Evolutionary conservation across 2,329 filamentous ascomycete species (phyloP), one percentile per base, ranked within the genome.

Genomic region (Bisporella sp.): DNA sequence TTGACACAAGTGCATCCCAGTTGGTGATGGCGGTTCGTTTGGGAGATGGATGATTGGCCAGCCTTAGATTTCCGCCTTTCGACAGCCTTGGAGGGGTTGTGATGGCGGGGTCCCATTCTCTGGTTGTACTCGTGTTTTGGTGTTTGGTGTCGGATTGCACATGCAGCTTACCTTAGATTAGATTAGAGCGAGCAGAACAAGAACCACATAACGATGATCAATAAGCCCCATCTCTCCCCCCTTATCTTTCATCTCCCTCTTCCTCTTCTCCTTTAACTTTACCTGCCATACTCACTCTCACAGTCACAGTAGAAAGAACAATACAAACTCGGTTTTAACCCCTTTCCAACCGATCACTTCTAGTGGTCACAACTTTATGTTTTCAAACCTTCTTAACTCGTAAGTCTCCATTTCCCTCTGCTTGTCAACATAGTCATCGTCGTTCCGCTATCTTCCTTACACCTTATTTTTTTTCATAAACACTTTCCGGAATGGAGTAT

Each of bases 351-450:
- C 21, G 21, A 21, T 21, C 21, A 21, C 21, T 21, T 21, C 68
- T 68, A 69, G 78, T 76, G 84, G 85, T 80, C 89, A 96, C 88
- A 76, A 96, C 89, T n/a, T 37, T 8, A 37, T 37, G 91, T 96
- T 96, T 85, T 92, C 90, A 79, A 96, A 95, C 76, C 86, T 95
- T 65, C 85, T 96, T 64, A 93, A 93, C 82, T 96, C 90, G 91
- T 96, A 81, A 71, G 89, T 54, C 75, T 31, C 42, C 33, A 45
- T 32, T 6, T 33, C 8, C 13, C 43, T 31, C 9, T 12, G 11
- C 28, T 28, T 13, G 5, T 29, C 41, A 21, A 13, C n/a, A 44
- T 6, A n/a, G 35, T 13, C 13, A 9, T 11, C 35, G 13, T 13
- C 9, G 35, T 39, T 29, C 21, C 13, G 35, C 35, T 9, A 39